phyloP scores from a whole-genome alignment of 306 rosid genomes.

The barrel medic (Medicago truncatula) region MtrunA17r5.0-ANR NC_053046.1:8416001-8416500 shows the following conservation, averaged over 20 bases:
- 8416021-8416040: conserved; percentile 39
- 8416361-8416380: conserved; percentile 66
- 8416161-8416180: conserved; percentile 79
- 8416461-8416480: conserved; percentile 52
- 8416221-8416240: conserved; percentile 67
- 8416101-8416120: conserved; percentile 50
- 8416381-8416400: conserved; percentile 44
- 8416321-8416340: conserved; percentile 66
- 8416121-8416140: conserved; percentile 42
- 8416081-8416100: conserved; percentile 65
- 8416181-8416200: conserved; percentile 72
- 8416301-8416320: conserved; percentile 48
- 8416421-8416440: conserved; percentile 52
- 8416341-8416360: conserved; percentile 82
- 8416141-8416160: conserved; percentile 65
- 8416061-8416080: conserved; percentile 69
- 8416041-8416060: conserved; percentile 62
- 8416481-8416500: conserved; percentile 49
- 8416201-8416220: conserved; percentile 69
- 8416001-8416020: conserved; percentile 34
- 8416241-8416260: conserved; percentile 53
- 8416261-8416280: conserved; percentile 43
- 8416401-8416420: conserved; percentile 53
- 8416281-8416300: conserved; percentile 47
- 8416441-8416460: conserved; percentile 59